Conservation (phyloP, 2,329 filamentous ascomycete genomes). For the Thielaviopsis ethacetica region DNA sequence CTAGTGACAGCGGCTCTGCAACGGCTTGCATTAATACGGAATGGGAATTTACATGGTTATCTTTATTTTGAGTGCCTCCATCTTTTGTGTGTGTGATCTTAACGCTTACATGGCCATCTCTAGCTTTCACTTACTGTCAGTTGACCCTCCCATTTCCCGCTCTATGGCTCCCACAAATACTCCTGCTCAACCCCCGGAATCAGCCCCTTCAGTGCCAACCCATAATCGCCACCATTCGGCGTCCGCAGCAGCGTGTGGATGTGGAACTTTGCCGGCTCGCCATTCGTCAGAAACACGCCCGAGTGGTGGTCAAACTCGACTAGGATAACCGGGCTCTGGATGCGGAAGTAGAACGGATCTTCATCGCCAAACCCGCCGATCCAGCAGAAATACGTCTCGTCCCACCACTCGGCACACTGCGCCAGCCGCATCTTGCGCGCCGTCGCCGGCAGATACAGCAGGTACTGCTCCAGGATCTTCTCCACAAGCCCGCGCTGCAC, state of each 20-base stretch:
- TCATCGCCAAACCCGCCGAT: conserved; percentile 51
- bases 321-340: conserved; percentile 60
- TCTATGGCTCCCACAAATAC: conserved; percentile 24
- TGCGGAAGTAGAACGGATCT: conserved; percentile 61
- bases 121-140: too few relatives aligned
- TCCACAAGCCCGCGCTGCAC: conserved; percentile 38
- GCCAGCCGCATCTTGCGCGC: conserved; percentile 38
- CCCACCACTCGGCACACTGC: conserved; percentile 36
- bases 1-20: not conserved
- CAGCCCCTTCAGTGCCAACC: conserved; percentile 31
- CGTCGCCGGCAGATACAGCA: conserved; percentile 46
- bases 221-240: conserved; percentile 65
- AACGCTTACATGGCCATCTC: too few relatives aligned
- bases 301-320: conserved; percentile 70
- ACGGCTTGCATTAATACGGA: not conserved
- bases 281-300: conserved; percentile 60
- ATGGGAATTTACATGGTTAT: not conserved
- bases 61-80: not conserved
- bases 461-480: conserved; percentile 44
- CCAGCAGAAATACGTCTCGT: conserved; percentile 68
- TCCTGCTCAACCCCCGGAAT: conserved; percentile 23
- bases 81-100: not conserved
- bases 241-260: conserved; percentile 58
- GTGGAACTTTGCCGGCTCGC: conserved; percentile 60
- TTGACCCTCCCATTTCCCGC: too few relatives aligned